Evolutionary conservation across 768 basidiomycete genomes (phyloP), one percentile per base, ranked within the genome.

Genomic region (Pisolithus marmoratus): DNA sequence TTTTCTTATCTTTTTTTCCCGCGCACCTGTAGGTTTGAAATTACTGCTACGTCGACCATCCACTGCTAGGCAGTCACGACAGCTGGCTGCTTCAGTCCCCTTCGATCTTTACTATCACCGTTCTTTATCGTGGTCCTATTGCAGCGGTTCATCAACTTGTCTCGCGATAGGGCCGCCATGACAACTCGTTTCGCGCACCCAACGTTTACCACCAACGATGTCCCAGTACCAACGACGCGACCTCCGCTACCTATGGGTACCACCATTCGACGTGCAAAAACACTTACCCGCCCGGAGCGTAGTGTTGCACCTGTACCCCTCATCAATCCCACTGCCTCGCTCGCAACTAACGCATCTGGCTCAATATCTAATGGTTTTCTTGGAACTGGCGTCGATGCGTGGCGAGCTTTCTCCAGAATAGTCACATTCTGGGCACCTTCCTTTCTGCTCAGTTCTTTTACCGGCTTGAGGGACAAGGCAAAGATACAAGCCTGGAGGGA

Each of bases 401-500:
- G 96, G 96, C 80, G 78, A 59, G 74, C 90, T 60, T 90, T 87
- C 65, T 85, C 90, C 46, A 78, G 78, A 58, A 63, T 89, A 41
- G 76, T 88, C 66, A 93, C 94, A 6, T 94, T 87, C 65, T 97
- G 93, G 93, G 94, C 90, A 2, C 94, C 94, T 23, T 76, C 80
- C 43, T 78, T 87, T 61, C 68, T 92, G 22, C 80, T 97, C 51
- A 69, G 79, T 22, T 81, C 83, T 2, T 38, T 92, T 11, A 89
- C 87, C 52, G 90, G 92, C 42, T 76, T 97, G 65, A 86, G 81
- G 64, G 92, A 94, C 69, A 79, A 79, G 60, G 75, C 80, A 36
- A 77, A 81, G 49, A 75, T 83, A 55, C 91, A 96, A 67, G 96
- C 96, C 1, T 99, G 96, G 96, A 82, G 94, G 63, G 96, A 99